Conservation (phyloP, 2,329 filamentous ascomycete genomes). For the Ophiosphaerella narmari region DNA sequence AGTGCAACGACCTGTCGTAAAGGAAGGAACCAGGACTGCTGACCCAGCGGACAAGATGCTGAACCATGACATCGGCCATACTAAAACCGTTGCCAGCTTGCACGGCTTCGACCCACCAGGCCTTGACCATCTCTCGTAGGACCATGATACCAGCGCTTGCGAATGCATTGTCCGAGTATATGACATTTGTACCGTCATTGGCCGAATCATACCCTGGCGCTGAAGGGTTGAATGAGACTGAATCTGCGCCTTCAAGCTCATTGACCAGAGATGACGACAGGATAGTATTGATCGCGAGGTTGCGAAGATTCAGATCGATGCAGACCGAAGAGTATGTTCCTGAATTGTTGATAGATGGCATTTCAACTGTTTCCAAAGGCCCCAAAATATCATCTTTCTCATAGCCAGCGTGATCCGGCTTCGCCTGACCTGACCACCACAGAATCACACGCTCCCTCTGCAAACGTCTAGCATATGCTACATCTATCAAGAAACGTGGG, state of each 20-base stretch:
- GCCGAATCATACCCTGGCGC: conserved; percentile 63
- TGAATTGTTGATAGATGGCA: conserved; percentile 91
- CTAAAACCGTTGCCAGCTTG: conserved; percentile 67
- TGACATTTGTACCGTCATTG: conserved; percentile 67
- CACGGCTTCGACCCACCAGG: conserved; percentile 96
- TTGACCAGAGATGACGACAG: conserved; percentile 96
- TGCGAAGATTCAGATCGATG: conserved; percentile 91
- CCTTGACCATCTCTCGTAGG: conserved; percentile 95
- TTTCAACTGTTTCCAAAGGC: conserved; percentile 81
- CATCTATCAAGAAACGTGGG: conserved; percentile 91
- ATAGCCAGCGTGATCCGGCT: conserved; percentile 93
- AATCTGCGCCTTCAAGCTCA: conserved; percentile 88
- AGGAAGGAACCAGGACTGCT: conserved; percentile 91
- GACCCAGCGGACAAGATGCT: conserved; percentile 96
- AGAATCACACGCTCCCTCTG: conserved; percentile 91
- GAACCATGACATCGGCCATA: conserved; percentile 97
- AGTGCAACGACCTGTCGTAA: conserved; percentile 91
- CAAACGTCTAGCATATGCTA: conserved; percentile 88
- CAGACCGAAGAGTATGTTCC: conserved; percentile 96
- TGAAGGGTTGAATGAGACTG: conserved; percentile 81
- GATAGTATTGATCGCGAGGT: conserved; percentile 96
- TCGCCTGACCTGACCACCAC: conserved; percentile 90
- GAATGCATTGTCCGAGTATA: conserved; percentile 88
- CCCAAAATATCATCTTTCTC: conserved; percentile 89
- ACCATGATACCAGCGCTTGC: conserved; percentile 89